Base-by-base conservation (phyloP, 192 early-diverging fungal genomes). In the Rhizoclosmatium globosum region DNA sequence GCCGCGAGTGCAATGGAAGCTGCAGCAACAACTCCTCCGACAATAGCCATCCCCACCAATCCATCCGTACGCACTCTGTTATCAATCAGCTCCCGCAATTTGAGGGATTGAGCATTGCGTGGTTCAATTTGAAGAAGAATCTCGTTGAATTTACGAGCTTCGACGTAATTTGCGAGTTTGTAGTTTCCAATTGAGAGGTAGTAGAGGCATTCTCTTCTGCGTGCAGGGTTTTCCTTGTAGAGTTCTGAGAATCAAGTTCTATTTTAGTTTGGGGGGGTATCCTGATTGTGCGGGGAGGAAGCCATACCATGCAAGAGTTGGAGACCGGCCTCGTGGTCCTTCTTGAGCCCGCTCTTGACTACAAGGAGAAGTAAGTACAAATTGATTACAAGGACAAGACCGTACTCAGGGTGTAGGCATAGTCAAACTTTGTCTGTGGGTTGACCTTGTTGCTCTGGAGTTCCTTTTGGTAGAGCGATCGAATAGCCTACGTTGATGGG, bases 361-460 rank as follows among this genome's bases (percentile, higher is more conserved):
- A 31, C 0, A 31, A 0, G 59, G 38, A 41, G 77, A 77, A 1
- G 43, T n/a, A 13, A n/a, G 60, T 31, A 79, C 6, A 50, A 13
- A 13, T 48, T 42, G 19, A 47, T 13, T 7, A 48, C n/a, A 21
- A 1, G 13, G 46, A n/a, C 21, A 38, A 17, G 19, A 44, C 19
- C 82, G 91, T 92, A 79, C 95, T 91, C 47, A 97, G 89, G 0
- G 93, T 95, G 95, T 96, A 99, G 1, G 97, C 95, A 79, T 94
- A 96, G 88, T 99, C 97, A 88, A 99, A 99, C 82, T 96, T 96
- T 65, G 94, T 96, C 85, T 99, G 97, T 38, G 81, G 92, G 87
- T 39, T 87, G 85, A 73, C 91, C 85, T 61, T 89, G 81, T 79
- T 94, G 7, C 42, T 9, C 15, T 9, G 46, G 42, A 50, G 66